A percentile compares a stretch with the other conserved stretches of the same genome.
These are phyloP conservation scores for Dendrobium nobile DNA, from an alignment of 106 monocot species.

Conservation along the genomic window DNA sequence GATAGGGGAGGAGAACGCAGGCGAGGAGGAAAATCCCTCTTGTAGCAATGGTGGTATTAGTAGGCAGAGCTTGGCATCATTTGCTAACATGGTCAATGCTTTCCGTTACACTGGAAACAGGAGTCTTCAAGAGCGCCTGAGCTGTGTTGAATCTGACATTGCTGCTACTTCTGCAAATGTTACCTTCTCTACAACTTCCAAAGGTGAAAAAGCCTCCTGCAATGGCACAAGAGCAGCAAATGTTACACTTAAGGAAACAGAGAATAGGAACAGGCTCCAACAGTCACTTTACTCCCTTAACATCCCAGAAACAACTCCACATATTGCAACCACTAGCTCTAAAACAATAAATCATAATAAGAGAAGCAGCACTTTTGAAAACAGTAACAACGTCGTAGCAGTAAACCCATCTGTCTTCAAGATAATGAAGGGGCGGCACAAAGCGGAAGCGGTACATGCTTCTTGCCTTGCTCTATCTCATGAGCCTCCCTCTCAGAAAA, in stretches of 20 bases:
- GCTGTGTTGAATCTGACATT: background rate
- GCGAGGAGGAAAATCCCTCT: background rate
- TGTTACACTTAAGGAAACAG: background rate
- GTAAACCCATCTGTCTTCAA: background rate
- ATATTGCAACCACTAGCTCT: too few relatives aligned
- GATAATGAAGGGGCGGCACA: background rate
- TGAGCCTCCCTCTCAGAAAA: background rate
- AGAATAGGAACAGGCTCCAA: background rate
- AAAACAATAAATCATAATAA: background rate
- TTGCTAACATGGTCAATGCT: background rate
- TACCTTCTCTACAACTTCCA: background rate
- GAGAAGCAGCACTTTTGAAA: background rate
- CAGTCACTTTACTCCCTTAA: background rate
- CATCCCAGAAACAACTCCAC: background rate
- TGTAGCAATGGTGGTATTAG: background rate
- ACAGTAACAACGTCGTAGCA: background rate
- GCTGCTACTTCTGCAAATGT: background rate
- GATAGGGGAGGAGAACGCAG: background rate
- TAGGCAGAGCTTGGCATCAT: background rate
- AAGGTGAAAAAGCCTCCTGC: background rate
- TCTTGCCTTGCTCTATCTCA: background rate
- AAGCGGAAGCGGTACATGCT: background rate
- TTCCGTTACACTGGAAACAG: background rate
- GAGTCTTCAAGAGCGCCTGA: background rate
- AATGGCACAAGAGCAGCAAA: background rate